These are phyloP conservation scores for Spizellomyces punctatus DNA, from an alignment of 192 early-diverging fungal species.

Conservation along the genomic window DNA sequence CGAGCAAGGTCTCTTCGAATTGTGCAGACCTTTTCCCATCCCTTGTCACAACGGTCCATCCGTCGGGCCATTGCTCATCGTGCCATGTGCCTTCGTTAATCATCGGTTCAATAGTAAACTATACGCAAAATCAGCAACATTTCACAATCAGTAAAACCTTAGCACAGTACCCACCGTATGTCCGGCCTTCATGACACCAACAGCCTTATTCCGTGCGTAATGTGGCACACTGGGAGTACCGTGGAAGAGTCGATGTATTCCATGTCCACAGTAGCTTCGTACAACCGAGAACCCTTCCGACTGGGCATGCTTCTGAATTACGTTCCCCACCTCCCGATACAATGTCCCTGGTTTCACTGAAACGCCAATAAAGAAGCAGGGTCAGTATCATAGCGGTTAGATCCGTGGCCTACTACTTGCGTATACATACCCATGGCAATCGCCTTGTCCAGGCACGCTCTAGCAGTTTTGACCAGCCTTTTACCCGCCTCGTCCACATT, in stretches of 20 bases:
- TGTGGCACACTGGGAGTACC: slow-evolving; percentile 90
- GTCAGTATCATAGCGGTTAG: slow-evolving; percentile 1
- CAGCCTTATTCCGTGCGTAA: slow-evolving; percentile 94
- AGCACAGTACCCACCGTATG: slow-evolving; percentile 57
- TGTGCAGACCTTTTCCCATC: slow-evolving; percentile 96
- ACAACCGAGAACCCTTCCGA: slow-evolving; percentile 89
- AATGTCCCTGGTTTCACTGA: slow-evolving; percentile 86
- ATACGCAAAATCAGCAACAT: background rate
- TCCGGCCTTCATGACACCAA: slow-evolving; percentile 94
- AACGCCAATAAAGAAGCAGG: background rate
- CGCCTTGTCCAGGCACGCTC: slow-evolving; percentile 88
- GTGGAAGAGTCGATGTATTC: slow-evolving; percentile 88
- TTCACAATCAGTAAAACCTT: background rate
- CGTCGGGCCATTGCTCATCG: slow-evolving; percentile 56
- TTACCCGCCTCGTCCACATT: slow-evolving; percentile 76
- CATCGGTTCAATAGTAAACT: slow-evolving; percentile 99
- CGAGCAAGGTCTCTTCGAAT: slow-evolving; percentile 95
- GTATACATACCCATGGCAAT: slow-evolving; percentile 73
- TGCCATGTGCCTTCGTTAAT: slow-evolving; percentile 81
- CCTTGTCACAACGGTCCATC: slow-evolving; percentile 85
- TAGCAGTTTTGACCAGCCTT: slow-evolving; percentile 77
- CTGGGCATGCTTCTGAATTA: slow-evolving; percentile 85
- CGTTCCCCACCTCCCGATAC: slow-evolving; percentile 91
- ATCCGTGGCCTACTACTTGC: background rate
- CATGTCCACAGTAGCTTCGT: slow-evolving; percentile 91